These are phyloP conservation scores for Pseudozyma hubeiensis DNA, from an alignment of 1,284 basidiomycete species.

Conservation along the genomic window DNA sequence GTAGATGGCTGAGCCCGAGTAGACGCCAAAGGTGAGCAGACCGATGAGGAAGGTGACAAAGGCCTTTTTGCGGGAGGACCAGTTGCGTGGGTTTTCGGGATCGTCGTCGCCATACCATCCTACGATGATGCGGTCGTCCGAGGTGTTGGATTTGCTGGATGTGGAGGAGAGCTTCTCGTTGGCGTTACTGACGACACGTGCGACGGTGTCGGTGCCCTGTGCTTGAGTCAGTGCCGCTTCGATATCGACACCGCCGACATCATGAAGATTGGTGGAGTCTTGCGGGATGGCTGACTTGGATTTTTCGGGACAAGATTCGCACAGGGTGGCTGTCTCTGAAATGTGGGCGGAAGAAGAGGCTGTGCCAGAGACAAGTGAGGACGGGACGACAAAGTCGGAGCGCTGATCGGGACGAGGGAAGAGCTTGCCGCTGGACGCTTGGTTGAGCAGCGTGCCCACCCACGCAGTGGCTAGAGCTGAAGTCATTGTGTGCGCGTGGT, in stretches of 20 bases:
- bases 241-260: no score
- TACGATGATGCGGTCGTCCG: constrained; percentile 68
- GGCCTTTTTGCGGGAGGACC: constrained; percentile 46
- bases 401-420: constrained; percentile 27
- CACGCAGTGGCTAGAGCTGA: no score
- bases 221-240: no score
- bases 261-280: no score
- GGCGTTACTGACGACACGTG: no score
- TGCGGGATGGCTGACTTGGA: no score
- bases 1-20: constrained; percentile 47
- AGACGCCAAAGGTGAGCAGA: constrained; percentile 46
- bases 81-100: constrained; percentile 51
- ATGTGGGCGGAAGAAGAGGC: not conserved
- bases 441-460: constrained; percentile 33
- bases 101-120: constrained; percentile 61
- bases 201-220: no score
- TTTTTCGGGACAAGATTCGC: no score
- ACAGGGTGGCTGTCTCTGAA: not conserved
- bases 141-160: not conserved
- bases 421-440: constrained; percentile 21
- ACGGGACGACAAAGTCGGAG: constrained; percentile 20
- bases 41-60: constrained; percentile 33
- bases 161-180: not conserved
- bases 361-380: not conserved
- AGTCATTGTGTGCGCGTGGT: no score